Evolutionary conservation across 2,329 filamentous ascomycete species (phyloP).

Genomic region (Aureobasidium sp.): DNA sequence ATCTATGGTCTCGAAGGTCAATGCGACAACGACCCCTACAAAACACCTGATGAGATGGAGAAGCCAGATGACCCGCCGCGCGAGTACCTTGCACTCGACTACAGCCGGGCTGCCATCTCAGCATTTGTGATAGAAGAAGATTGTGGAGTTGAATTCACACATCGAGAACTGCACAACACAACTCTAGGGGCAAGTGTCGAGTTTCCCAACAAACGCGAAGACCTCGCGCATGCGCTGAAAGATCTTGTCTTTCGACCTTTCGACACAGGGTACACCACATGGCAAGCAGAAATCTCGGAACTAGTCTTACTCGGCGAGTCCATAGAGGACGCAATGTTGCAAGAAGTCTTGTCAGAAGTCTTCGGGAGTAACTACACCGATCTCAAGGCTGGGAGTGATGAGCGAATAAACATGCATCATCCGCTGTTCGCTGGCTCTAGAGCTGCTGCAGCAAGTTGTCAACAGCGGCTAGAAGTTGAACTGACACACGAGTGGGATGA

Average conservation of each 20-base stretch:
- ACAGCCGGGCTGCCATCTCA: neutral
- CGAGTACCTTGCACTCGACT: neutral
- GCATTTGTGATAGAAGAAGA: neutral
- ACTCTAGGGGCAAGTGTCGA: neutral
- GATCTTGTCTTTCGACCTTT: neutral
- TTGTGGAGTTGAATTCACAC: neutral
- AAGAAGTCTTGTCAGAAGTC: neutral
- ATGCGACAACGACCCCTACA: neutral
- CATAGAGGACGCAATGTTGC: neutral
- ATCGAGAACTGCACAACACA: neutral
- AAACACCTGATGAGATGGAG: neutral
- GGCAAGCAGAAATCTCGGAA: neutral
- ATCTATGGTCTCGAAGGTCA: neutral
- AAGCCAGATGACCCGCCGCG: neutral
- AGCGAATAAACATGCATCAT: neutral
- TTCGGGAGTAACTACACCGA: neutral
- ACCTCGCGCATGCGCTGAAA: neutral
- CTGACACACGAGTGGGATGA: neutral
- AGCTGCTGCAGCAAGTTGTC: neutral
- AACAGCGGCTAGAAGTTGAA: neutral
- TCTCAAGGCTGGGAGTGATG: neutral
- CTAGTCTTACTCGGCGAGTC: neutral
- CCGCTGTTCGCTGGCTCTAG: neutral
- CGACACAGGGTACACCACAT: neutral
- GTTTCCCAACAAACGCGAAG: neutral